Conservation (phyloP, 2,329 filamentous ascomycete species). For the Arthrinium phaeospermum region DNA sequence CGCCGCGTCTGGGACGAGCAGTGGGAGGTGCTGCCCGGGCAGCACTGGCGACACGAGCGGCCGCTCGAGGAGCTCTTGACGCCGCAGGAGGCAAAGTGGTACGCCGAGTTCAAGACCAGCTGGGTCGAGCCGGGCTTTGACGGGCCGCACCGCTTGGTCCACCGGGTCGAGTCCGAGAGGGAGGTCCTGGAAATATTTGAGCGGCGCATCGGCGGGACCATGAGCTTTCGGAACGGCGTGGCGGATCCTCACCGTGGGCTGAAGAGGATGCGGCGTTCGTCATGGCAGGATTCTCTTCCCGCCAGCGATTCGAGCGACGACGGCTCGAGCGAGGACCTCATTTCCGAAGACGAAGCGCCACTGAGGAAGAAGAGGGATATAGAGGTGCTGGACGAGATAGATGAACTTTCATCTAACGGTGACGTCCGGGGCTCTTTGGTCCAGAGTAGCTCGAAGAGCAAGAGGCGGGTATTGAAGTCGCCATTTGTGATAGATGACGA, state of each 20-base stretch:
- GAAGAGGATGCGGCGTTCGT: not conserved
- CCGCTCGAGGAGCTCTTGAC: slow-evolving; percentile 1
- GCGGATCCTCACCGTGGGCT: not conserved
- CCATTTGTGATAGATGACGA: not conserved
- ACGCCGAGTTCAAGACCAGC: not conserved
- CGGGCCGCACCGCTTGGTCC: not conserved
- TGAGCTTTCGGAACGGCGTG: not conserved
- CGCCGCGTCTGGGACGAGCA: not conserved
- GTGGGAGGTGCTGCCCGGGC: not conserved
- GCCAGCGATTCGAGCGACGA: not conserved
- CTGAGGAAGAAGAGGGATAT: not conserved
- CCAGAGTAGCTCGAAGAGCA: not conserved
- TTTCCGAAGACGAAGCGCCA: not conserved
- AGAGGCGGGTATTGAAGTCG: not conserved
- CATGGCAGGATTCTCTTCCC: not conserved
- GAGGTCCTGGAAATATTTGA: not conserved
- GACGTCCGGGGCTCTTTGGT: not conserved
- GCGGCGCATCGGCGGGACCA: not conserved
- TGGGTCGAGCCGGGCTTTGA: not conserved
- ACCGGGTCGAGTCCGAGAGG: not conserved
- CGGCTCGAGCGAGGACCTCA: not conserved
- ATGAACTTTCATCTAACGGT: not conserved
- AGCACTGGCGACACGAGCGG: not conserved
- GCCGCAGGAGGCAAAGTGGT: not conserved
- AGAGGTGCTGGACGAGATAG: not conserved